Evolutionary conservation across 1,139 yeast genomes (phyloP).

Genomic region (Dujonia santamariae): DNA sequence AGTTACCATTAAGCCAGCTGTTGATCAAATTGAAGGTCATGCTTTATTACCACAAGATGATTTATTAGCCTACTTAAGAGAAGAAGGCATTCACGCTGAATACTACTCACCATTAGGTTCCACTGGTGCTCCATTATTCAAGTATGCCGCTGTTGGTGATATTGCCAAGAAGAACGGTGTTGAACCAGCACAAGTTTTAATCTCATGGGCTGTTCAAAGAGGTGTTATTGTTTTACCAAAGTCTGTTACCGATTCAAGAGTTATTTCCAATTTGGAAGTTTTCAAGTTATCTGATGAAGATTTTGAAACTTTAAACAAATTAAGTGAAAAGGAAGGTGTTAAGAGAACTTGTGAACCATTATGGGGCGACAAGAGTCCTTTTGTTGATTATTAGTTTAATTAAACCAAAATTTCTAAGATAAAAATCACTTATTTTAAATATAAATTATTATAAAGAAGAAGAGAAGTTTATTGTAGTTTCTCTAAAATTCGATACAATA

Average conservation of each 20-base stretch:
- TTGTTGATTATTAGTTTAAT: no score
- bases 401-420: no score
- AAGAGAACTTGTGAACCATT: conserved; percentile 27
- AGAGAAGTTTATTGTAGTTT: no score
- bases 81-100: conserved; percentile 44
- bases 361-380: no score
- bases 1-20: conserved; percentile 40
- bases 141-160: conserved; percentile 35
- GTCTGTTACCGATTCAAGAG: conserved; percentile 40
- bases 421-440: no score
- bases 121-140: conserved; percentile 49
- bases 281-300: conserved; percentile 30
- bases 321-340: conserved; percentile 28
- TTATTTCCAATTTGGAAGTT: conserved; percentile 31
- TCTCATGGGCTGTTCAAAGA: conserved; percentile 54
- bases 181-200: conserved; percentile 43
- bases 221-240: conserved; percentile 55
- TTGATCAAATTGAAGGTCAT: conserved; percentile 59
- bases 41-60: conserved; percentile 56
- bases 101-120: conserved; percentile 66
- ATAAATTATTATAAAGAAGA: no score
- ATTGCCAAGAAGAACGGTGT: conserved; percentile 45
- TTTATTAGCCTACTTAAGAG: conserved; percentile 39
- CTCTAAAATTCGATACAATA: no score
- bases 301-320: conserved; percentile 28